phyloP scores from a whole-genome alignment of 2,329 filamentous ascomycete species.

The Ceratocystis cacaofunesta region DNA sequence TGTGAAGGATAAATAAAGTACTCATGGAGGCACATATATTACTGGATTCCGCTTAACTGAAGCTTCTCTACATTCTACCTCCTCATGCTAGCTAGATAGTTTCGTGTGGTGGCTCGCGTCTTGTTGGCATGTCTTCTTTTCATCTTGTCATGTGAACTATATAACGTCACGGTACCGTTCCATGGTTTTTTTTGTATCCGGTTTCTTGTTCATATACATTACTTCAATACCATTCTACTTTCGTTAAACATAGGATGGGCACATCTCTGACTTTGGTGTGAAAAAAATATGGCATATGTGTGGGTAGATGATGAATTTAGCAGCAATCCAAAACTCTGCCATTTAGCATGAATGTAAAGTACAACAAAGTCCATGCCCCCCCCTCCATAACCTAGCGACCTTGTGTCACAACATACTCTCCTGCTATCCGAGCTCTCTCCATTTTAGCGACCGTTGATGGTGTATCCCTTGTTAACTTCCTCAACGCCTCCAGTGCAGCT shows the following conservation, averaged over 20 bases:
- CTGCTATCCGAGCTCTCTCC: constrained; percentile 47
- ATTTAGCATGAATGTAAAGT: neutral
- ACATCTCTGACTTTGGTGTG: neutral
- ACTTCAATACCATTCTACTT: neutral
- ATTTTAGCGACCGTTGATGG: constrained; percentile 48
- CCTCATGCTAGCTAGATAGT: neutral
- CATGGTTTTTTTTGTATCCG: neutral
- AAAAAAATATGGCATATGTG: neutral
- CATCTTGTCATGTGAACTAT: neutral
- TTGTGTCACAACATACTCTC: constrained; percentile 38
- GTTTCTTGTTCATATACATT: neutral
- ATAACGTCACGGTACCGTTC: neutral
- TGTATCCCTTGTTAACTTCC: constrained; percentile 42
- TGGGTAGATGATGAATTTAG: neutral
- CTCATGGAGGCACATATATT: constrained; percentile 14
- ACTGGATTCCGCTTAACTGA: neutral
- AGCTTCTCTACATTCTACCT: neutral
- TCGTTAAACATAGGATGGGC: neutral
- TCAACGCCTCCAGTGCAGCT: constrained; percentile 36
- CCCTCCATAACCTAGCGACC: constrained; percentile 13
- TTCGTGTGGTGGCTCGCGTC: neutral
- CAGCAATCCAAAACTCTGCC: neutral
- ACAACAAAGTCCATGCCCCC: neutral
- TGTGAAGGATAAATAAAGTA: constrained; percentile 17
- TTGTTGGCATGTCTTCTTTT: neutral